These are phyloP conservation scores for Sonneratia alba DNA, from an alignment of 345 rosid species.

Conservation along the genomic window DNA sequence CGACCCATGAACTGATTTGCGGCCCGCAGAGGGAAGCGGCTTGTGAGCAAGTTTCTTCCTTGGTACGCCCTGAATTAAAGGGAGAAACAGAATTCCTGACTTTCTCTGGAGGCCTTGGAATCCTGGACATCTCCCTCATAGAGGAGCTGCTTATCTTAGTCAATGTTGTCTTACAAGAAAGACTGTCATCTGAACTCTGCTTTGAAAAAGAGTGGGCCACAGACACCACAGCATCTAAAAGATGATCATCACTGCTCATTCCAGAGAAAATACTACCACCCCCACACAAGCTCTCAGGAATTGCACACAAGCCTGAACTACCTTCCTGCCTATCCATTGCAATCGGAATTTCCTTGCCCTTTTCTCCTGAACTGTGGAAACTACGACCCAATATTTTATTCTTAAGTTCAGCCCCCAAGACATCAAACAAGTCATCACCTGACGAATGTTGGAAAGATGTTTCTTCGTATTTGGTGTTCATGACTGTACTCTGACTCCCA, in stretches of 20 bases:
- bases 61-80: conserved; percentile 30
- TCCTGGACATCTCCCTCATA: conserved; percentile 23
- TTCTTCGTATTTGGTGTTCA: conserved; percentile 22
- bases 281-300: conserved; percentile 26
- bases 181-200: conserved; percentile 63
- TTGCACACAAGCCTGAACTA: conserved; percentile 30
- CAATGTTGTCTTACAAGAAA: conserved; percentile 62
- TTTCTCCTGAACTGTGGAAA: conserved; percentile 26
- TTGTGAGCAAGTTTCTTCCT: conserved; percentile 44
- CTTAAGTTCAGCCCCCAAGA: conserved; percentile 69
- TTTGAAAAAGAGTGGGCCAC: conserved; percentile 42
- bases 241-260: conserved; percentile 41
- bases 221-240: conserved; percentile 90
- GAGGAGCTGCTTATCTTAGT: conserved; percentile 57
- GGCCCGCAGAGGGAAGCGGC: conserved; percentile 50
- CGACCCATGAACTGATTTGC: conserved; percentile 84
- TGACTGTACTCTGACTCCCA: conserved; percentile 17
- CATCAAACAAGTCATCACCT: conserved; percentile 71
- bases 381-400: conserved; percentile 33
- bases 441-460: conserved; percentile 20
- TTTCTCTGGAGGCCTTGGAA: conserved; percentile 30
- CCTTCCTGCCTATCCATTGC: conserved; percentile 25
- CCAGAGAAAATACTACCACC: conserved; percentile 15
- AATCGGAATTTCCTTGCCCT: conserved; percentile 25
- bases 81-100: conserved; percentile 31